phyloP scores from a whole-genome alignment of 352 stramenopile genomes.

The Phytophthora pinifolia region DNA sequence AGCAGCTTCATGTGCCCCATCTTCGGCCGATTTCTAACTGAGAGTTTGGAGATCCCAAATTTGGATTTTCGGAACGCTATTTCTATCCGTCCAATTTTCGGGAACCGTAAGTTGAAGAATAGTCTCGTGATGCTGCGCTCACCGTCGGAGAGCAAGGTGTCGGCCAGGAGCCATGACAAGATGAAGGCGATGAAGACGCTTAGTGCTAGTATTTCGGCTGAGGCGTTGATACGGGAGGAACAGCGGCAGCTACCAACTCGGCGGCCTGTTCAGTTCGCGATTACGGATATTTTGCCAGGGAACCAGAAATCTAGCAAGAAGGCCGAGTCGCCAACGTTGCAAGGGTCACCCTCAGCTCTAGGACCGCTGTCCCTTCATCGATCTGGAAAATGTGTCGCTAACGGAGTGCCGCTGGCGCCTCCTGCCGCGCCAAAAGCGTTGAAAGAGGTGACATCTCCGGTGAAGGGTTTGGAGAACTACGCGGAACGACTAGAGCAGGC shows the following conservation, averaged over 20 bases:
- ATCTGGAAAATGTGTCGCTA: slow-evolving; percentile 3
- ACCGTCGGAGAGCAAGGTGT: neutral
- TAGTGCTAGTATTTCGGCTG: slow-evolving; percentile 39
- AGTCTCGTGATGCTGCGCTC: slow-evolving; percentile 4
- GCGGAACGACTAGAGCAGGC: slow-evolving; percentile 38
- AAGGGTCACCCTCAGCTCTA: slow-evolving; percentile 2
- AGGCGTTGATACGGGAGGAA: slow-evolving; percentile 23
- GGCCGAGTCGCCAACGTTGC: neutral
- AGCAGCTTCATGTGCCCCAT: slow-evolving; percentile 2
- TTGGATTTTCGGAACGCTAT: neutral
- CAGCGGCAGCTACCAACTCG: neutral
- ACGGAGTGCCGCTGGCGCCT: slow-evolving; percentile 1
- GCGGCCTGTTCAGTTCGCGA: slow-evolving; percentile 25
- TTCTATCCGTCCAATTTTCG: neutral
- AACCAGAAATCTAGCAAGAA: slow-evolving; percentile 20
- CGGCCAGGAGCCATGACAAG: slow-evolving; percentile 7
- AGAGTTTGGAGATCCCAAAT: neutral
- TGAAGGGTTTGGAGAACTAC: slow-evolving; percentile 26
- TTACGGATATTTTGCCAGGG: slow-evolving; percentile 34
- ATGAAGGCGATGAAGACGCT: slow-evolving; percentile 19
- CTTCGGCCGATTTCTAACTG: slow-evolving; percentile 10
- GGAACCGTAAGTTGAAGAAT: slow-evolving; percentile 3
- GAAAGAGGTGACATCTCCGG: slow-evolving; percentile 5
- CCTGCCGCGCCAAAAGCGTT: slow-evolving; percentile 14
- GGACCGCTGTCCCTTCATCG: slow-evolving; percentile 19